Evolutionary conservation across 1,284 basidiomycete genomes (phyloP).

Genomic region (Leccinum subfulvum): DNA sequence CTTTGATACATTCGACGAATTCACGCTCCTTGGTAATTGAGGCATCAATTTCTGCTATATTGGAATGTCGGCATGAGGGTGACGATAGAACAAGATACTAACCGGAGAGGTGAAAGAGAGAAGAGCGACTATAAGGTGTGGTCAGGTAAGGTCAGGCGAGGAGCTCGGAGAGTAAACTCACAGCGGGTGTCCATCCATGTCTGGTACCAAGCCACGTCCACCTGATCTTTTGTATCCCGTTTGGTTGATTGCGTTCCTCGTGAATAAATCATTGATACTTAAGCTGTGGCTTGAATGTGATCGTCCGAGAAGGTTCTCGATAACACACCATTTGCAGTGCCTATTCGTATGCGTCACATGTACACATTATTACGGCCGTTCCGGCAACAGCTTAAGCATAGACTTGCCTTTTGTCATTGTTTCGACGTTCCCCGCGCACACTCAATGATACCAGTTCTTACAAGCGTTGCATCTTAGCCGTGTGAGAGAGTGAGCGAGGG

Average conservation of each 20-base stretch:
- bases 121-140: constrained; percentile 4
- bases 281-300: constrained; percentile 59
- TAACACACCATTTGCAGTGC: constrained; percentile 69
- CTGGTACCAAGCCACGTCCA: not conserved
- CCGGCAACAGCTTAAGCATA: constrained; percentile 15
- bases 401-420: constrained; percentile 58
- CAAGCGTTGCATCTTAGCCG: constrained; percentile 67
- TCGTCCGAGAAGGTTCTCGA: constrained; percentile 54
- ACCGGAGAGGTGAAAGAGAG: constrained; percentile 20
- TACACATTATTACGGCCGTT: constrained; percentile 15
- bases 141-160: not conserved
- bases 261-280: too few species aligned
- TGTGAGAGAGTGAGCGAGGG: too few species aligned
- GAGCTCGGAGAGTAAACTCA: not conserved
- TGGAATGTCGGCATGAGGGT: not conserved
- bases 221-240: too few species aligned
- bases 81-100: not conserved
- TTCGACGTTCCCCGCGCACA: constrained; percentile 70
- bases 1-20: constrained; percentile 19
- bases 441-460: constrained; percentile 81
- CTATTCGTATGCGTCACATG: constrained; percentile 37
- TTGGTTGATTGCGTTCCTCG: too few species aligned
- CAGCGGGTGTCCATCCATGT: constrained; percentile 27
- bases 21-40: constrained; percentile 26
- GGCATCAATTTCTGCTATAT: constrained; percentile 31